Base-by-base conservation (phyloP, 208 protist species). In the Trypanosoma rangeli region DNA sequence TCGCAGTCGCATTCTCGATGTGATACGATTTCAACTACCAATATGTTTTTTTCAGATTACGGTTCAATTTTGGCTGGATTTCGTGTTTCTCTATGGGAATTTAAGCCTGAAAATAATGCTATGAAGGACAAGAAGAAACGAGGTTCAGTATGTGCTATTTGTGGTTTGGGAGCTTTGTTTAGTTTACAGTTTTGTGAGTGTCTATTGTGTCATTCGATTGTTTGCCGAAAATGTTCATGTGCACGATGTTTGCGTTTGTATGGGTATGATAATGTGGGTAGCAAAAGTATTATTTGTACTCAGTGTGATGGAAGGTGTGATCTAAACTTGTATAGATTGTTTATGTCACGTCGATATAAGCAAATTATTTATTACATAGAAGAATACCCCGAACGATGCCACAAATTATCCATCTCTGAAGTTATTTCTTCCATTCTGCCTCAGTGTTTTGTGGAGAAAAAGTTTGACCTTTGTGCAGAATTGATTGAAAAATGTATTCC, bases 361-460 rank as follows among this genome's bases (percentile, higher is more conserved):
- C 71, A 76, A 59, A 61, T 77, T 53, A 20, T 77, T 39, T 8
- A 61, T 61, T 77, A 66, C 39, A 71, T 77, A 44, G 28, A 52
- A 42, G 29, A 35, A 20, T 77, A 66, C 37, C 58, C 72, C 8
- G 72, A 70, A 60, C 50, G 59, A 54, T 77, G 72, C 50, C 72
- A 54, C 26, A 56, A 72, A 37, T 66, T 77, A 46, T 59, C 26
- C 16, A 18, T 77, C 37, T 37, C 24, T 44, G 22, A 72, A 24
- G 72, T 77, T 31, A 39, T 77, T 72, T 39, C 54, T 26, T 48
- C 48, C 64, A 4, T 64, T 63, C 31, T 71, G 48, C 48, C 58
- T 24, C 64, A 77, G 53, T 77, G 72, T 72, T 77, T 77, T 65
- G 29, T 8, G 39, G 72, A 77, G 29, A 35, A 26, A 72, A 77